These are phyloP conservation scores for Juglanconis oblonga DNA, from an alignment of 2,329 filamentous ascomycete species.

Conservation along the genomic window DNA sequence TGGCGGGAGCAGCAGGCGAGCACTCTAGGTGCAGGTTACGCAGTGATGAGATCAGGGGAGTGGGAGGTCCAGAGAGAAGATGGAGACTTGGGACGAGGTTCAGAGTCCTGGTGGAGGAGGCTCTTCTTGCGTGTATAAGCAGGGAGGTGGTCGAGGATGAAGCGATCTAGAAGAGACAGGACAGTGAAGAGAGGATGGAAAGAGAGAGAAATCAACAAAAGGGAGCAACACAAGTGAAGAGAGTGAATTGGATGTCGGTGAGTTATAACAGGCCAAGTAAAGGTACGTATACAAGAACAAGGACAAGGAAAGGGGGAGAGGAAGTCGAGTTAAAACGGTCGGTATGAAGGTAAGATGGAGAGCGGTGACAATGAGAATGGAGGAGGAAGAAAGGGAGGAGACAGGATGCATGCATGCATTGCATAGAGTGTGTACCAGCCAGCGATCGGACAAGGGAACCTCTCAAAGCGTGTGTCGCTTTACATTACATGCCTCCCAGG, in stretches of 20 bases:
- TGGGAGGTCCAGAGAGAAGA: not conserved
- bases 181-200: slow-evolving; percentile 6
- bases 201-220: slow-evolving; percentile 17
- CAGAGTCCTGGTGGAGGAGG: not conserved
- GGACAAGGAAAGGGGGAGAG: slow-evolving; percentile 7
- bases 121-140: not conserved
- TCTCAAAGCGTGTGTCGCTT: not conserved
- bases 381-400: slow-evolving; percentile 15
- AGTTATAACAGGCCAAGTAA: slow-evolving; percentile 13
- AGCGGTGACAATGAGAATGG: slow-evolving; percentile 17
- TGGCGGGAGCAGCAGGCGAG: slow-evolving; percentile 1
- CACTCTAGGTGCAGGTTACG: slow-evolving; percentile 9
- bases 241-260: slow-evolving; percentile 16
- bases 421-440: slow-evolving; percentile 13
- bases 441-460: slow-evolving; percentile 16
- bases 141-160: not conserved
- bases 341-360: slow-evolving; percentile 12
- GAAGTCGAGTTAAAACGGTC: slow-evolving; percentile 13
- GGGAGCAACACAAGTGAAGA: slow-evolving; percentile 11
- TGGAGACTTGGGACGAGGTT: not conserved
- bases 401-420: slow-evolving; percentile 11
- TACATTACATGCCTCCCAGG: not conserved
- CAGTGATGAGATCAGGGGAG: slow-evolving; percentile 12
- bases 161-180: slow-evolving; percentile 14
- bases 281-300: slow-evolving; percentile 7